Evolutionary conservation across 2,329 filamentous ascomycete genomes (phyloP).

Genomic region (Penicillium concentricum): DNA sequence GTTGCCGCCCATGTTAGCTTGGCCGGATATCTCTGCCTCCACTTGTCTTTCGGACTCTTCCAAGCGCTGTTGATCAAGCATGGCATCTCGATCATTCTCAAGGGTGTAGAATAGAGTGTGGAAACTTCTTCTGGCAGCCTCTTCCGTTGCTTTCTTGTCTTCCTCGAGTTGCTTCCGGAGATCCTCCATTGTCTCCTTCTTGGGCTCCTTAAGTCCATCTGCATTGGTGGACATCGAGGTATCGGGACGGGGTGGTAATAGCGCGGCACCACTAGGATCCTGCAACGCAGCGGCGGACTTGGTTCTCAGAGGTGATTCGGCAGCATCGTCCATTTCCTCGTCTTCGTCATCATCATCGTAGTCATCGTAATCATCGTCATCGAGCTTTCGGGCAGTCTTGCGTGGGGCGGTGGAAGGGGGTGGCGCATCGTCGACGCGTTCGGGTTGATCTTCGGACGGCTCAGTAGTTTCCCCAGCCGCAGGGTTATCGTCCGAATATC

Average conservation of each 20-base stretch:
- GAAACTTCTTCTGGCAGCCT: slow-evolving; percentile 85
- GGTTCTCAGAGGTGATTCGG: slow-evolving; percentile 52
- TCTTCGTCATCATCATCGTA: slow-evolving; percentile 64
- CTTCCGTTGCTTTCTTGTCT: slow-evolving; percentile 84
- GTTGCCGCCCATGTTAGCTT: slow-evolving; percentile 55
- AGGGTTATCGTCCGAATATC: slow-evolving; percentile 30
- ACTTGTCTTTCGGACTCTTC: slow-evolving; percentile 96
- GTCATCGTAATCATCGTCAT: slow-evolving; percentile 74
- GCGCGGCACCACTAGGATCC: slow-evolving; percentile 61
- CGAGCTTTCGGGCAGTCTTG: slow-evolving; percentile 70
- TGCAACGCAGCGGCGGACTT: slow-evolving; percentile 54
- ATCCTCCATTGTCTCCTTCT: slow-evolving; percentile 73
- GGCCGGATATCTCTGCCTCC: slow-evolving; percentile 85
- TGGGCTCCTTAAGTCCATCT: slow-evolving; percentile 57
- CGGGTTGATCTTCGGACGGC: slow-evolving; percentile 24
- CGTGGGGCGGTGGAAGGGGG: slow-evolving; percentile 43
- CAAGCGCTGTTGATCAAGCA: slow-evolving; percentile 95
- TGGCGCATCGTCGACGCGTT: slow-evolving; percentile 52
- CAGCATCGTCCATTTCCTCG: slow-evolving; percentile 52
- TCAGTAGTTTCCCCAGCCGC: slow-evolving; percentile 51
- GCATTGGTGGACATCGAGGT: slow-evolving; percentile 63
- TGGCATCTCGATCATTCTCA: slow-evolving; percentile 91
- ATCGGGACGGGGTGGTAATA: slow-evolving; percentile 67
- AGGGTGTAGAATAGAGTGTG: slow-evolving; percentile 93
- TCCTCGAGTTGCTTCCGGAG: slow-evolving; percentile 91